Evolutionary conservation across 495 filamentous ascomycete species (phyloP).

Genomic region (Cairneyella variabilis): DNA sequence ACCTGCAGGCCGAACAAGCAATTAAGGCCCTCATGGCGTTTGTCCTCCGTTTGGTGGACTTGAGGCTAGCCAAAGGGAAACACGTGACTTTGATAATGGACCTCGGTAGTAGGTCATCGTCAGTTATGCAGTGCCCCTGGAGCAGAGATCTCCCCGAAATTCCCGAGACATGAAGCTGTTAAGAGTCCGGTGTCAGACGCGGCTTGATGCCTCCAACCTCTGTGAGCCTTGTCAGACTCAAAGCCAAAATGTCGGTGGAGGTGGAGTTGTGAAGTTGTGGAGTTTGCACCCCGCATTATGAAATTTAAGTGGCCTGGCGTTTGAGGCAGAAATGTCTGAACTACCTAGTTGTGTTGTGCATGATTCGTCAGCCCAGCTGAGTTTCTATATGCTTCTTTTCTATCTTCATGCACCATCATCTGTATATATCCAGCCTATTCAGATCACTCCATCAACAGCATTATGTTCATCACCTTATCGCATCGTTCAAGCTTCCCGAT

Average conservation of each 20-base stretch:
- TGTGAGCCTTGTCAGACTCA: slow-evolving; percentile 1
- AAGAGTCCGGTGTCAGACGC: background rate
- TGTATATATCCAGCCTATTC: background rate
- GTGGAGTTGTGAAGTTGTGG: background rate
- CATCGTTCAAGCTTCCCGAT: background rate
- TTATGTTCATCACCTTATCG: background rate
- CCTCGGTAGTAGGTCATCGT: background rate
- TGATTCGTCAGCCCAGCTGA: background rate
- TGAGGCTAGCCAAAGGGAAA: background rate
- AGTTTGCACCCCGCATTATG: background rate
- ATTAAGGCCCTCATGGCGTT: slow-evolving; percentile 8
- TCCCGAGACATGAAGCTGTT: background rate
- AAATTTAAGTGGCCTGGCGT: background rate
- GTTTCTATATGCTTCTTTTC: background rate
- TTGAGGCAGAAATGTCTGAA: background rate
- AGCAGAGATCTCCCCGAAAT: background rate
- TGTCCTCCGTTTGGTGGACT: background rate
- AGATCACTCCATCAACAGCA: background rate
- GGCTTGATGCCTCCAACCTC: background rate
- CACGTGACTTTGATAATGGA: background rate
- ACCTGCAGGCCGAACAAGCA: slow-evolving; percentile 19
- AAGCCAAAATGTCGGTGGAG: background rate
- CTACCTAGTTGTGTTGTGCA: too few species aligned
- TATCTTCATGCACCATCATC: background rate
- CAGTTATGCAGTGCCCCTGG: background rate